phyloP scores from a whole-genome alignment of 768 basidiomycete genomes.

The Leccinum disarticulatum region DNA sequence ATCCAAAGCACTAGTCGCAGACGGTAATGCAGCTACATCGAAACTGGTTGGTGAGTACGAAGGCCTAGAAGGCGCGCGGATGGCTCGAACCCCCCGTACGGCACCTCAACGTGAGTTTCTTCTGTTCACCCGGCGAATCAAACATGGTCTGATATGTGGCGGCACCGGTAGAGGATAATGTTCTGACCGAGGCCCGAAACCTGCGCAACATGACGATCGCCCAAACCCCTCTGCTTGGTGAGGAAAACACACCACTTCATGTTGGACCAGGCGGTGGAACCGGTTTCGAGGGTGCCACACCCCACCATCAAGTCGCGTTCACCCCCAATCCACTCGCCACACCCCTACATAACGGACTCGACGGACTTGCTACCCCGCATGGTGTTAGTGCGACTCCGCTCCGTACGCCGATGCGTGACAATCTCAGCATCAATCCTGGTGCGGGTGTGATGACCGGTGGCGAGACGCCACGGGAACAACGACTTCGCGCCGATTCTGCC shows the following conservation, averaged over 20 bases:
- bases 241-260: constrained; percentile 96
- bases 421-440: constrained; percentile 79
- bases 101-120: constrained; percentile 81
- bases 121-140: background rate
- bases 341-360: constrained; percentile 54
- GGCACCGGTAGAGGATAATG: constrained; percentile 75
- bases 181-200: constrained; percentile 94
- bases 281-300: constrained; percentile 94
- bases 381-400: constrained; percentile 71
- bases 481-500: constrained; percentile 55
- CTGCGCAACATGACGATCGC: constrained; percentile 88
- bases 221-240: constrained; percentile 93
- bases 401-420: constrained; percentile 94
- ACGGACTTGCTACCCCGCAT: constrained; percentile 56
- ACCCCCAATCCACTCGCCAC: constrained; percentile 97
- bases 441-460: constrained; percentile 55
- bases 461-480: constrained; percentile 77
- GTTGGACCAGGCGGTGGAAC: constrained; percentile 70
- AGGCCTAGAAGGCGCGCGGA: constrained; percentile 79
- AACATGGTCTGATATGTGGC: constrained; percentile 11
- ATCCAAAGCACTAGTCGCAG: constrained; percentile 80
- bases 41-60: constrained; percentile 91
- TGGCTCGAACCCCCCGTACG: constrained; percentile 93
- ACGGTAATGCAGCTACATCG: constrained; percentile 83
- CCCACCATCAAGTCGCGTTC: constrained; percentile 84